Conservation (phyloP, 169 alveolate genomes). For the Cryptosporidium parvum region DNA sequence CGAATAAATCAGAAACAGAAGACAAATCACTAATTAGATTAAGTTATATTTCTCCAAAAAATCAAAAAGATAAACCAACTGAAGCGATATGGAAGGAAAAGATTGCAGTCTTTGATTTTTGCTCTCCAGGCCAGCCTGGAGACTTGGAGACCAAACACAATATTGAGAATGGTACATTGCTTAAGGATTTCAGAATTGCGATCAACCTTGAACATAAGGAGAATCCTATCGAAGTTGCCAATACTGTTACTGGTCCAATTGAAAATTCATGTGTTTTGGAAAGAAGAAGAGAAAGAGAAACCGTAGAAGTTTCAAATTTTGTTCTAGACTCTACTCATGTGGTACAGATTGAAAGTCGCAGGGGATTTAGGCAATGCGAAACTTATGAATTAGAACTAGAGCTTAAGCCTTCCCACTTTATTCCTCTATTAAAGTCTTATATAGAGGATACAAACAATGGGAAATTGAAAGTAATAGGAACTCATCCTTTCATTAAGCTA, state of each 20-base stretch:
- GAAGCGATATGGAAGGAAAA: slow-evolving; percentile 72
- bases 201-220: slow-evolving; percentile 64
- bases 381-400: slow-evolving; percentile 69
- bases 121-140: slow-evolving; percentile 36
- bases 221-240: slow-evolving; percentile 13
- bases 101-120: slow-evolving; percentile 69
- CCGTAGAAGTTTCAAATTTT: slow-evolving; percentile 59
- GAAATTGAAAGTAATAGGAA: slow-evolving; percentile 50
- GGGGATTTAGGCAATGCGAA: slow-evolving; percentile 61
- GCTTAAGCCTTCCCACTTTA: slow-evolving; percentile 48
- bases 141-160: slow-evolving; percentile 38
- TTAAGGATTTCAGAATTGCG: slow-evolving; percentile 65
- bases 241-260: slow-evolving; percentile 29
- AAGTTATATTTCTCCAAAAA: slow-evolving; percentile 59
- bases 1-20: slow-evolving; percentile 1
- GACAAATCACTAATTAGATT: slow-evolving; percentile 42
- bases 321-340: slow-evolving; percentile 65
- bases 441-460: slow-evolving; percentile 50
- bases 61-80: slow-evolving; percentile 49
- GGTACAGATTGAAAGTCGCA: slow-evolving; percentile 54
- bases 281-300: slow-evolving; percentile 68
- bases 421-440: slow-evolving; percentile 65
- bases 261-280: slow-evolving; percentile 53
- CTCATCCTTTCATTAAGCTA: slow-evolving; percentile 47
- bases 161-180: slow-evolving; percentile 18